Conservation (phyloP, 2,329 filamentous ascomycete genomes). For the Colletotrichum liriopes region DNA sequence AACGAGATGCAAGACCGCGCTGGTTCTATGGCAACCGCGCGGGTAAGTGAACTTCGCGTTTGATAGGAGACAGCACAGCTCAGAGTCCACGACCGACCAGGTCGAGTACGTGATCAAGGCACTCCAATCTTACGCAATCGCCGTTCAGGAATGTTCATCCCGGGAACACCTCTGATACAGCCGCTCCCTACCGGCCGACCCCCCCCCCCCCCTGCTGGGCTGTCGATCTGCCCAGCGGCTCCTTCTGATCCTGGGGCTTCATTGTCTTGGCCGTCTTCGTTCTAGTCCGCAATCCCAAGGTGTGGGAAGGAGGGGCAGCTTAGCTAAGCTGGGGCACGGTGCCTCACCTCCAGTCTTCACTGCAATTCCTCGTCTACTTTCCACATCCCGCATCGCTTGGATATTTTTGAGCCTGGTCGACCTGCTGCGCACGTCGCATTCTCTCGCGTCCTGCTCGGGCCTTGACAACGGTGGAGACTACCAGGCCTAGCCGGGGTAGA, state of each 20-base stretch:
- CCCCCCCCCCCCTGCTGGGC: not conserved
- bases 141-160: not conserved
- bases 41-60: not conserved
- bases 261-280: not conserved
- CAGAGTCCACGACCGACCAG: not conserved
- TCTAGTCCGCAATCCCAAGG: not conserved
- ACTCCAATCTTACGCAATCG: not conserved
- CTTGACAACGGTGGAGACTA: not conserved
- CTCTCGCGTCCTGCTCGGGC: not conserved
- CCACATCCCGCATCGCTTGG: not conserved
- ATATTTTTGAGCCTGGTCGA: not conserved
- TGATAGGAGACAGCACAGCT: not conserved
- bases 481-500: not conserved
- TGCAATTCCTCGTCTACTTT: constrained; percentile 3
- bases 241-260: not conserved
- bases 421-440: constrained; percentile 4
- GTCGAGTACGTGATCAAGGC: not conserved
- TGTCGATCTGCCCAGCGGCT: not conserved
- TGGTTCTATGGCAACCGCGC: constrained; percentile 12
- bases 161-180: not conserved
- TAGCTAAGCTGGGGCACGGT: not conserved
- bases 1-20: not conserved
- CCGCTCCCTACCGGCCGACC: not conserved
- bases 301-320: constrained; percentile 7
- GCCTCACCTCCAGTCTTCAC: not conserved